These are phyloP conservation scores for Spathaspora sp. DNA, from an alignment of 1,139 yeast genomes.

Conservation along the genomic window DNA sequence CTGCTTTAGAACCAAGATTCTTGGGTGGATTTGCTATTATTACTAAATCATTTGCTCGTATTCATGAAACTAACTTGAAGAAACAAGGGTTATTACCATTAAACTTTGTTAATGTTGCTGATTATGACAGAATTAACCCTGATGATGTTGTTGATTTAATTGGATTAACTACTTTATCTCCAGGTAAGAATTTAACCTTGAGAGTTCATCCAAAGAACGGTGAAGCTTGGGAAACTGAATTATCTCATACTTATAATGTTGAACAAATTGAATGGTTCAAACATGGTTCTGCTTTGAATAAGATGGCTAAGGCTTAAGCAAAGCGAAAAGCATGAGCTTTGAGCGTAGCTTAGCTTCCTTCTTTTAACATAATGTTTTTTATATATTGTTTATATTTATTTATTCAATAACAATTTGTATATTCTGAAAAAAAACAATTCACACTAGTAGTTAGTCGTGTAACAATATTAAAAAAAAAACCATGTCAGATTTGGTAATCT, in stretches of 20 bases:
- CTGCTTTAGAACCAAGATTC: slow-evolving; percentile 99
- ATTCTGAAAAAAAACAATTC: neutral
- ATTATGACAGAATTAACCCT: slow-evolving; percentile 91
- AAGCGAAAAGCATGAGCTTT: too few species aligned
- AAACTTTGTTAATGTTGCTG: slow-evolving; percentile 84
- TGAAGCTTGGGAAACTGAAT: slow-evolving; percentile 79
- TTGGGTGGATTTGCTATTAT: slow-evolving; percentile 97
- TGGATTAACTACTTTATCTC: slow-evolving; percentile 84
- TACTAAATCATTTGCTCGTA: slow-evolving; percentile 97
- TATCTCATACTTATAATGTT: slow-evolving; percentile 90
- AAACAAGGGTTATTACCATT: slow-evolving; percentile 75
- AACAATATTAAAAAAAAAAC: too few species aligned
- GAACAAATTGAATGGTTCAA: slow-evolving; percentile 99
- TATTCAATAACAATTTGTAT: slow-evolving; percentile 2
- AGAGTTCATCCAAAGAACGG: slow-evolving; percentile 92
- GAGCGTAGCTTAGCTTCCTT: too few species aligned
- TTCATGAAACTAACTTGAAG: slow-evolving; percentile 58
- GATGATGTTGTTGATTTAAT: slow-evolving; percentile 85
- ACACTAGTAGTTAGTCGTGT: too few species aligned
- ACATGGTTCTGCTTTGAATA: slow-evolving; percentile 98
- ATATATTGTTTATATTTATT: slow-evolving; percentile 2
- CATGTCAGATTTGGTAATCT: too few species aligned
- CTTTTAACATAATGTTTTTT: neutral
- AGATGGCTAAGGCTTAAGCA: slow-evolving; percentile 69
- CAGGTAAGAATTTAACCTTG: slow-evolving; percentile 86